Conservation (phyloP, 1,139 yeast genomes). For the Geotrichum australiense region DNA sequence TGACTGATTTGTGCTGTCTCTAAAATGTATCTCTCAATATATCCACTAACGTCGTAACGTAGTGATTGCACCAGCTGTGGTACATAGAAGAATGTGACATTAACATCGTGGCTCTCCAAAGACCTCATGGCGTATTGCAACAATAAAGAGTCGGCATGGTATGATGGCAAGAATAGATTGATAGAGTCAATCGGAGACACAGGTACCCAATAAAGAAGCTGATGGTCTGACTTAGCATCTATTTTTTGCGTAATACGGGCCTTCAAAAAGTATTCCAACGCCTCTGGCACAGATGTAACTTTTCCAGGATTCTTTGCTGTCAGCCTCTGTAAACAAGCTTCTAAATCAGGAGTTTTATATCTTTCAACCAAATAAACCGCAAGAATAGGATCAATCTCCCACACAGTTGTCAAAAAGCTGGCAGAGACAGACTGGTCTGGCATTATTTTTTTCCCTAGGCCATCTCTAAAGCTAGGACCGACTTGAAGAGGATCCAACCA, state of each 20-base stretch:
- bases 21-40: conserved; percentile 78
- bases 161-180: conserved; percentile 73
- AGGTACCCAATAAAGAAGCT: conserved; percentile 64
- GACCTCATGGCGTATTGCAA: conserved; percentile 89
- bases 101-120: conserved; percentile 79
- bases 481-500: conserved; percentile 74
- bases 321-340: conserved; percentile 42
- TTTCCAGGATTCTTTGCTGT: conserved; percentile 52
- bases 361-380: conserved; percentile 69
- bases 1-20: conserved; percentile 91
- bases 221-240: conserved; percentile 25
- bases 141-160: conserved; percentile 57
- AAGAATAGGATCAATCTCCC: conserved; percentile 59
- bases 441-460: conserved; percentile 21
- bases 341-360: conserved; percentile 36
- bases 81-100: conserved; percentile 87
- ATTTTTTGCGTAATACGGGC: conserved; percentile 12
- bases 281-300: conserved; percentile 56
- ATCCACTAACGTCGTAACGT: conserved; percentile 75
- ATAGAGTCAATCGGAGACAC: conserved; percentile 82
- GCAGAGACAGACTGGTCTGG: conserved; percentile 18
- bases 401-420: conserved; percentile 45
- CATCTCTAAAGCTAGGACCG: conserved; percentile 29
- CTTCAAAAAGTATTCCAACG: conserved; percentile 43
- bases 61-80: conserved; percentile 95